phyloP scores from a whole-genome alignment of 495 filamentous ascomycete genomes.

The Lindgomyces ingoldianus region DNA sequence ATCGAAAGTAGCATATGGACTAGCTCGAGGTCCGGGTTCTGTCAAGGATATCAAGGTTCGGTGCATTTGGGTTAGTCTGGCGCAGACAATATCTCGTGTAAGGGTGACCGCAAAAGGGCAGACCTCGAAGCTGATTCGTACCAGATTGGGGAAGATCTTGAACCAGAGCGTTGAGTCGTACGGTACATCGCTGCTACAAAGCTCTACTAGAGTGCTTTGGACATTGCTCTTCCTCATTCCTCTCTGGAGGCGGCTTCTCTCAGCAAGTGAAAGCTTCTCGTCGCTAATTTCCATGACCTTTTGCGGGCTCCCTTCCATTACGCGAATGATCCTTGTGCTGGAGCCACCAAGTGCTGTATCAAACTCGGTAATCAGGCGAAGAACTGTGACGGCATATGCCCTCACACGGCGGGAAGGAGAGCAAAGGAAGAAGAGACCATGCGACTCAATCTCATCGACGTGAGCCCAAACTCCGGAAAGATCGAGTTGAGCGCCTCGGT shows the following conservation, averaged over 20 bases:
- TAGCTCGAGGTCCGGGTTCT: conserved; percentile 62
- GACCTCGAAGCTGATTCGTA: conserved; percentile 84
- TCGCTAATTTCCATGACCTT: conserved; percentile 90
- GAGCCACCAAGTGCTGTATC: conserved; percentile 85
- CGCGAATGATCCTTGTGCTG: conserved; percentile 78
- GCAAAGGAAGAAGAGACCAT: conserved; percentile 97
- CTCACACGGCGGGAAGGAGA: conserved; percentile 90
- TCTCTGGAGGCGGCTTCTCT: conserved; percentile 87
- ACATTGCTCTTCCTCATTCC: conserved; percentile 82
- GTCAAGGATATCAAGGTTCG: conserved; percentile 75
- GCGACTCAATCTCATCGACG: conserved; percentile 95
- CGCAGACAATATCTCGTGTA: conserved; percentile 87
- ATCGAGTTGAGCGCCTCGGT: conserved; percentile 73
- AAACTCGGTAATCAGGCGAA: conserved; percentile 91
- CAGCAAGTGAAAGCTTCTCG: conserved; percentile 86
- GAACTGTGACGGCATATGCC: conserved; percentile 85
- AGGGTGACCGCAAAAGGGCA: conserved; percentile 89
- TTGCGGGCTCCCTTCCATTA: conserved; percentile 85
- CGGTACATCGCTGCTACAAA: conserved; percentile 92
- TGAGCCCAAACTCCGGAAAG: conserved; percentile 83
- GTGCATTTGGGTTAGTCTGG: conserved; percentile 88
- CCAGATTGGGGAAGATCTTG: conserved; percentile 94
- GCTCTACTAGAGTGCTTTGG: conserved; percentile 83
- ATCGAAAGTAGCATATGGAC: conserved; percentile 62
- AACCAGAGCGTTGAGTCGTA: conserved; percentile 96